These are phyloP conservation scores for Meyerozyma elateridarum DNA, from an alignment of 1,139 yeast genomes.

Conservation along the genomic window DNA sequence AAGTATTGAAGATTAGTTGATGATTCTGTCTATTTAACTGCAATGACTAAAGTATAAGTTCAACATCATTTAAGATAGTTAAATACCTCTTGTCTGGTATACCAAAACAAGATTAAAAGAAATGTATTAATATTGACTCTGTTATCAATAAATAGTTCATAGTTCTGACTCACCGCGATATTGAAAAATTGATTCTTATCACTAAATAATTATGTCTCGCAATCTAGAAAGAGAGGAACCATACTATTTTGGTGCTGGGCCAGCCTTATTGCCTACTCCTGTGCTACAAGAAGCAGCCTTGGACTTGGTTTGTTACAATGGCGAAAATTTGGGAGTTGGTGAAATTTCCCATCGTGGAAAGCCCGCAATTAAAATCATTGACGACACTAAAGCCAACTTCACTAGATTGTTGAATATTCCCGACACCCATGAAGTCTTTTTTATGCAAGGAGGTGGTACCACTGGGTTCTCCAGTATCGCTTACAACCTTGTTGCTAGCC, in stretches of 20 bases:
- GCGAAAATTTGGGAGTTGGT: conserved; percentile 79
- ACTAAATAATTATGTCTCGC: conserved; percentile 6
- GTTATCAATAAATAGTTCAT: neutral
- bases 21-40: neutral
- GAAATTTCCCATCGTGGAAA: conserved; percentile 93
- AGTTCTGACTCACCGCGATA: conserved; percentile 2
- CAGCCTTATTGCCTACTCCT: conserved; percentile 80
- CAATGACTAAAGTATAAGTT: neutral
- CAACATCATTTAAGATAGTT: neutral
- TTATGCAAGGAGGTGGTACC: conserved; percentile 97
- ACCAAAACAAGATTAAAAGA: too few relatives aligned
- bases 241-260: conserved; percentile 94
- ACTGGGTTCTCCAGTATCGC: conserved; percentile 88
- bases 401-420: conserved; percentile 66
- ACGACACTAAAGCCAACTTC: conserved; percentile 68
- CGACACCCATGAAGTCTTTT: conserved; percentile 88
- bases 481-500: conserved; percentile 74
- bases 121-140: too few relatives aligned
- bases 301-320: conserved; percentile 69
- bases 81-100: too few relatives aligned
- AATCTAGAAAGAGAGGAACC: conserved; percentile 64
- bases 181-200: too few relatives aligned
- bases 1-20: conserved; percentile 8
- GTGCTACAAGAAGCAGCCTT: conserved; percentile 85
- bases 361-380: conserved; percentile 73